Conservation (phyloP, 495 filamentous ascomycete genomes). For the Bryoglossum gracile region DNA sequence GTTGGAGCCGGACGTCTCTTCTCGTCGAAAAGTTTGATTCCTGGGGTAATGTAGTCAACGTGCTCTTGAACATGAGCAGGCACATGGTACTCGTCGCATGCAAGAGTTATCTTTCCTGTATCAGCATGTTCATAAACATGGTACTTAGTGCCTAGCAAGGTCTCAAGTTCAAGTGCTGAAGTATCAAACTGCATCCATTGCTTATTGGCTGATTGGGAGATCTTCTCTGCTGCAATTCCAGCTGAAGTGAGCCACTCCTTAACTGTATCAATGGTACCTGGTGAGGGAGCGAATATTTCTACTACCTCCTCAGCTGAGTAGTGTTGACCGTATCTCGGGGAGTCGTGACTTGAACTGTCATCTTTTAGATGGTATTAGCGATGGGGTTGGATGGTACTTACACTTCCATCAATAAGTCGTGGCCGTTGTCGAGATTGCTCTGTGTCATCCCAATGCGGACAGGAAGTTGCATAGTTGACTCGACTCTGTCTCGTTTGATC, state of each 20-base stretch:
- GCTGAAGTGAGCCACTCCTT: conserved; percentile 36
- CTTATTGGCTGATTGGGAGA: conserved; percentile 31
- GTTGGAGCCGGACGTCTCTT: neutral
- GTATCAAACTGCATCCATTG: conserved; percentile 47
- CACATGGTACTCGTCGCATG: conserved; percentile 43
- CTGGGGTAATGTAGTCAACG: conserved; percentile 54
- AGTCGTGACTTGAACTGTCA: conserved; percentile 33
- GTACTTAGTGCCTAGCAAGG: conserved; percentile 50
- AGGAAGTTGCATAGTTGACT: conserved; percentile 31
- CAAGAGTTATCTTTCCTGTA: conserved; percentile 5
- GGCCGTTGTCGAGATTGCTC: conserved; percentile 32
- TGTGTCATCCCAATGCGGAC: conserved; percentile 51
- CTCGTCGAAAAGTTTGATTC: conserved; percentile 34
- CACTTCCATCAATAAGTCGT: conserved; percentile 16
- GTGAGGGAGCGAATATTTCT: conserved; percentile 38
- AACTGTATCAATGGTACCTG: conserved; percentile 34
- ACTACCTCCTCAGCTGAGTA: conserved; percentile 34
- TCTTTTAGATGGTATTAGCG: conserved; percentile 36
- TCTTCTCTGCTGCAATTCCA: conserved; percentile 14
- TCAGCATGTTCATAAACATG: conserved; percentile 46
- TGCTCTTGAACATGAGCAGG: conserved; percentile 42
- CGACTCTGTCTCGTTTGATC: conserved; percentile 19
- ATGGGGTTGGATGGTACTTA: conserved; percentile 2
- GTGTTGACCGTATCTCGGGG: conserved; percentile 43
- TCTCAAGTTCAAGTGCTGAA: conserved; percentile 43